phyloP scores from a whole-genome alignment of 148 eudicot genomes.

The Limonium bicolor region DNA sequence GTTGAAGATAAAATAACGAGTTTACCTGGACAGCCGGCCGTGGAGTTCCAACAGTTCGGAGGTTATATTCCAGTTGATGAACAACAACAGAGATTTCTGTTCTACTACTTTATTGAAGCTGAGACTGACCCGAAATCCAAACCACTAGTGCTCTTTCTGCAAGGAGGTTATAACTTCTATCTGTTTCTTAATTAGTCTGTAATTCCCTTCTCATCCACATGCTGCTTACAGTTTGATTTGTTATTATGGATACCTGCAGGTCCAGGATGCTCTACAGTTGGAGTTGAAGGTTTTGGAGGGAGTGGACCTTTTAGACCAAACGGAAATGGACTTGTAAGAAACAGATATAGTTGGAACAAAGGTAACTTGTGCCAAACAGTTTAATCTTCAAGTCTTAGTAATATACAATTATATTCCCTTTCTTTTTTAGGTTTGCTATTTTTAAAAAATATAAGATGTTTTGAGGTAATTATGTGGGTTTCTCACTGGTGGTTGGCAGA shows the following conservation, averaged over 20 bases:
- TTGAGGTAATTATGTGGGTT: background rate
- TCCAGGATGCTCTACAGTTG: constrained; percentile 2
- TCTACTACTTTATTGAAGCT: constrained; percentile 1
- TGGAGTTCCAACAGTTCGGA: background rate
- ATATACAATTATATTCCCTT: too few relatives aligned
- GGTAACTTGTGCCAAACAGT: too few relatives aligned
- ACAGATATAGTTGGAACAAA: constrained; percentile 1
- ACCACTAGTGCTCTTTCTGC: background rate
- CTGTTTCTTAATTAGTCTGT: too few relatives aligned
- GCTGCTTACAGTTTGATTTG: background rate
- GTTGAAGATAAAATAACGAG: background rate
- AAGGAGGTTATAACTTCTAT: constrained; percentile 5
- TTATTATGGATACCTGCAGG: too few relatives aligned
- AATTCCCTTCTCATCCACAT: background rate
- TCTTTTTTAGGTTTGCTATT: too few relatives aligned
- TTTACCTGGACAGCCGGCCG: constrained; percentile 1
- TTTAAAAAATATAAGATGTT: background rate
- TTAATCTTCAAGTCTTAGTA: too few relatives aligned
- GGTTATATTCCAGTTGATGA: constrained; percentile 2
- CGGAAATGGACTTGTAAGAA: background rate
- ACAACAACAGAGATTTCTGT: background rate
- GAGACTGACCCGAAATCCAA: background rate
- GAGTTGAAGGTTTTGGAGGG: background rate
- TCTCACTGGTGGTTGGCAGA: constrained; percentile 18
- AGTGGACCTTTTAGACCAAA: constrained; percentile 1